Base-by-base conservation (phyloP, 1,284 basidiomycete species). In the Rhodotorula sp. region DNA sequence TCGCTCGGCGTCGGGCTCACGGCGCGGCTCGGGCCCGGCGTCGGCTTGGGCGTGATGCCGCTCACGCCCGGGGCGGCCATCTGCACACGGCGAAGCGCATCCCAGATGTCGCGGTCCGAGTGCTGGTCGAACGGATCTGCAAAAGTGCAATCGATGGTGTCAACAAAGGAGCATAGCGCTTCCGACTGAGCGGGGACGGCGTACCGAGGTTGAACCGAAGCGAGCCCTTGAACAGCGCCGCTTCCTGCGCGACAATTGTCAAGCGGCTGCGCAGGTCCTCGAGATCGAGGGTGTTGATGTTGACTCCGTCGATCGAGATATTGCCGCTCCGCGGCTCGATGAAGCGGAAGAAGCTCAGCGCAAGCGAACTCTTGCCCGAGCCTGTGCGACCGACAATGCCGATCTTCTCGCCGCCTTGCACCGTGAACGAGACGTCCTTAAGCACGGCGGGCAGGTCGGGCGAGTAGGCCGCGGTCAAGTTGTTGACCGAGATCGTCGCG, bases 171-270 rank as follows among this genome's bases (percentile, higher is more conserved):
- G 34, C 10, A 58, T 58, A 58, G 19, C 41, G 50, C 54, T 56
- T 57, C 13, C 7, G 27, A n/a, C 17, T 52, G 42, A 56, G 13
- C 7, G 14, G 44, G 27, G 48, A 10, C 58, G 61, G 57, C 64
- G 7, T 19, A 64, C 65, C 76, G 48, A 78, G 68, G 48, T 78
- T 78, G 74, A 78, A 79, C 1, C 78, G 69, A 4, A 79, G 64
- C 10, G 81, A 81, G 0, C 83, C 84, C 8, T 80, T 81, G 82
- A 84, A 67, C 41, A 75, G 52, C 9, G 66, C 70, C 0, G 83
- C 82, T 64, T 85, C 84, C 76, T 85, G 84, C 1, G 85, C 85
- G 16, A 87, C 81, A 71, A 86, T 85, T 10, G 84, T 85, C 56
- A 87, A 72, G 0, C 84, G 79, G 13, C 81, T 82, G n/a, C 86